Percentiles rank a stretch among this genome's conserved stretches.
Evolutionary conservation across 2,329 filamentous ascomycete genomes (phyloP).

Genomic region (Clarireedia homoeocarpa): DNA sequence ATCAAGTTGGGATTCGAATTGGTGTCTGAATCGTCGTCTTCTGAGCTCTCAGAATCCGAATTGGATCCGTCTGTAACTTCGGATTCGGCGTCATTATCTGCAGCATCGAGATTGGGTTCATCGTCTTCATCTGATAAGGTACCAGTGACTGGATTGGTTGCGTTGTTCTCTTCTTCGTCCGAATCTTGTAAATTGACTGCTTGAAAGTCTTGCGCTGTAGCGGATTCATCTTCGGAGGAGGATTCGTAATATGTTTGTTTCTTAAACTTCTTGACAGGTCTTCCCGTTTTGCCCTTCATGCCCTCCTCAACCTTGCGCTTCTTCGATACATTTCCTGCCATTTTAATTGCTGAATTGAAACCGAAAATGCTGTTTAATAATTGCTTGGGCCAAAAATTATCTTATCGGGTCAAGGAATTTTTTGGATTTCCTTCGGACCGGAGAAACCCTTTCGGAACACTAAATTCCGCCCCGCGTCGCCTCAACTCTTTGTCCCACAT

Average conservation of each 20-base stretch:
- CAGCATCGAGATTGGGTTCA: conserved; percentile 16
- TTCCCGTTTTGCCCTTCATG: conserved; percentile 40
- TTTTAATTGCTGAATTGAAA: conserved; percentile 15
- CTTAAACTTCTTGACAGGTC: conserved; percentile 50
- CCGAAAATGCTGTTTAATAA: not conserved
- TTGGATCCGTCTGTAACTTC: conserved; percentile 32
- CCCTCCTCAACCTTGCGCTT: conserved; percentile 54
- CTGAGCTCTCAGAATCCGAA: conserved; percentile 28
- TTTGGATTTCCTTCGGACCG: conserved; percentile 2
- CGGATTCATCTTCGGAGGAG: conserved; percentile 40
- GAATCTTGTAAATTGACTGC: conserved; percentile 40
- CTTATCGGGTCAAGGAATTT: conserved; percentile 8
- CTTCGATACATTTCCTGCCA: conserved; percentile 32
- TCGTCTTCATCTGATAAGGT: conserved; percentile 24
- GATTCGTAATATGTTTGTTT: conserved; percentile 55
- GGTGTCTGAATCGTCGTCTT: conserved; percentile 30
- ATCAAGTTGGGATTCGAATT: conserved; percentile 37
- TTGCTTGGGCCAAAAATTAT: conserved; percentile 2
- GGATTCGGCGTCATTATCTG: conserved; percentile 16
- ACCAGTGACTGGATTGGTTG: conserved; percentile 19
- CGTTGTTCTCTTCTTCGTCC: conserved; percentile 27
- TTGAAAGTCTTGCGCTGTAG: conserved; percentile 36
- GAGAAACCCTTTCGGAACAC: conserved; percentile 3
- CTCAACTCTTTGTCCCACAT: conserved; percentile 10
- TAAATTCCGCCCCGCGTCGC: conserved; percentile 1